Evolutionary conservation across 2,329 filamentous ascomycete species (phyloP), one percentile per base, ranked within the genome.

Genomic region (Paecilomyces sp.): DNA sequence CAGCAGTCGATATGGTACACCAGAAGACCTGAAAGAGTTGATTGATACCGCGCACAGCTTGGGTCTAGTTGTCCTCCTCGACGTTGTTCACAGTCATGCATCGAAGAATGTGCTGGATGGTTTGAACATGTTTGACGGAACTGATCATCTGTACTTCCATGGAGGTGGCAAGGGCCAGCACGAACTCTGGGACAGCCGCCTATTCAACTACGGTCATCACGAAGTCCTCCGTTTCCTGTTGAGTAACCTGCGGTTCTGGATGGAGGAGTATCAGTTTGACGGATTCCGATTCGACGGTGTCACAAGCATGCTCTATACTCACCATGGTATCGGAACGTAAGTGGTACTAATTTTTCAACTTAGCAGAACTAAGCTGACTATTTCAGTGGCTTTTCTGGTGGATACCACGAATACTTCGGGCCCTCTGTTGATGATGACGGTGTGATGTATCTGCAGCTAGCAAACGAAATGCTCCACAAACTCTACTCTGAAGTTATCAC

Each of bases 201-300:
- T 99, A 59, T 99, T 99, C 83, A 99, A 99, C 80, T 99, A 97
- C 72, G 93, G 92, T 31, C 86, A 86, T 69, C 92, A 97, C 69
- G 94, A 99, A 73, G 94, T 99, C 24, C 76, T 97, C 72, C 86
- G 94, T n/a, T 99, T 99, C 77, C 80, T 99, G 54, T 81, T 99
- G 28, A 97, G 92, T 74, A 99, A 99, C 73, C 78, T 99, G 60
- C 85, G 93, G 25, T 99, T 96, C 80, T 99, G 94, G 92, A 97
- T 99, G 92, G 93, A 97, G 59, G 92, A 97, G 77, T 99, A 97
- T 70, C 81, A 86, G 50, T 97, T 99, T 71, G 94, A 99, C 71
- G 94, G 94, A 25, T 99, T 97, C 83, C 86, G 94, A 51, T 99
- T 99, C 69, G 94, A 99, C 67, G 94, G 94, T 65, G 94, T 99